A percentile compares a stretch with the other conserved stretches of the same genome.
Conservation (phyloP, 139 green algal genomes). For the Chlorella sp. region DNA sequence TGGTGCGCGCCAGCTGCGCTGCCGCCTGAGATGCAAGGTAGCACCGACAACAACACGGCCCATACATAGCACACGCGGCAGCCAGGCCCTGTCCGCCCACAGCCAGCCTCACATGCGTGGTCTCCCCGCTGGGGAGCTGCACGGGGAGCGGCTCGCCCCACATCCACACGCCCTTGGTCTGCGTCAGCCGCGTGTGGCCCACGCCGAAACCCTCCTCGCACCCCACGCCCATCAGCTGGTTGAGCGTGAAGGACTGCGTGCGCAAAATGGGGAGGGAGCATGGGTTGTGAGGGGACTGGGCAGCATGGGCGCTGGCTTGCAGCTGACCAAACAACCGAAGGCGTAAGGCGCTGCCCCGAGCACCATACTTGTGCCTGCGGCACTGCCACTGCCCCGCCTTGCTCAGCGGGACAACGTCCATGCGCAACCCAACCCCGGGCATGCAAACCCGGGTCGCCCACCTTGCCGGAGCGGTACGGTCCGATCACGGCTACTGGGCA, state of each 20-base stretch:
- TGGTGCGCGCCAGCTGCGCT: neutral
- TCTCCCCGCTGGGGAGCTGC: slow-evolving; percentile 9
- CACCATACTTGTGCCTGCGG: no score
- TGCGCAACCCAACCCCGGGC: no score
- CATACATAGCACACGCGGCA: no score
- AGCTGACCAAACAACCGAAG: no score
- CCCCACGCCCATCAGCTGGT: slow-evolving; percentile 87
- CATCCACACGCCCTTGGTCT: slow-evolving; percentile 96
- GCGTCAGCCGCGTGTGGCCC: slow-evolving; percentile 87
- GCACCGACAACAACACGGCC: no score
- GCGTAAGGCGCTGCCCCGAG: no score
- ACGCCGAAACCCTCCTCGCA: slow-evolving; percentile 94
- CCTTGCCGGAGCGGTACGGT: slow-evolving; percentile 89
- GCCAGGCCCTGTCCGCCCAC: no score
- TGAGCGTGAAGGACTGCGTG: slow-evolving; percentile 81
- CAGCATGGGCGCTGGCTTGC: no score
- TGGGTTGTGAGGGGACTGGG: no score
- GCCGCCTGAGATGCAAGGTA: neutral
- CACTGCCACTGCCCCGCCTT: neutral
- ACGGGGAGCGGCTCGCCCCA: slow-evolving; percentile 79
- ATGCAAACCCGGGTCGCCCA: no score
- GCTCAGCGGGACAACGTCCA: neutral
- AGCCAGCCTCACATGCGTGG: slow-evolving; percentile 22
- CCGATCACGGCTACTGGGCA: slow-evolving; percentile 89
- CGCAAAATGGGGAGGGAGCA: no score